Conservation (phyloP, 2,329 filamentous ascomycete species). For the Cercospora sp. region DNA sequence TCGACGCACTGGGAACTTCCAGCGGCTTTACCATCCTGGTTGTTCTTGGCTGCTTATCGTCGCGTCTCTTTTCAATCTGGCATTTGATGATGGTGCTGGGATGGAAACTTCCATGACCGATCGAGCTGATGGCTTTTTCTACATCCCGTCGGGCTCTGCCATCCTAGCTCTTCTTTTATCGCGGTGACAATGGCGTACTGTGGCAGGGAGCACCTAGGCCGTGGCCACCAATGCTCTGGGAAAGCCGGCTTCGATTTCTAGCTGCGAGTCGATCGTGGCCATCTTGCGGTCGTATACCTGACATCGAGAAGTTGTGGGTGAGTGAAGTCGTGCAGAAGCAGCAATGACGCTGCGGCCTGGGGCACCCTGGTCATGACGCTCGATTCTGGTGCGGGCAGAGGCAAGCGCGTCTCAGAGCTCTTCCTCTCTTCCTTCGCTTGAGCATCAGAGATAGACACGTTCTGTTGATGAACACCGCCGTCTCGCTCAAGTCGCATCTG, state of each 20-base stretch:
- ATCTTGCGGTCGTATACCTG: neutral
- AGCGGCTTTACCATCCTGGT: neutral
- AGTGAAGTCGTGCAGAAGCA: neutral
- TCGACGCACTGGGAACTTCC: neutral
- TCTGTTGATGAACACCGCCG: no score
- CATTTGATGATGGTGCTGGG: neutral
- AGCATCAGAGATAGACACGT: no score
- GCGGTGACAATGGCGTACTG: neutral
- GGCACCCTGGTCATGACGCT: neutral
- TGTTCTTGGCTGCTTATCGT: neutral
- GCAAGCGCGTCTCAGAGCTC: neutral
- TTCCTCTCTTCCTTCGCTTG: neutral
- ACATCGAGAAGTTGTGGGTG: neutral
- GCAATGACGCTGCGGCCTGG: neutral
- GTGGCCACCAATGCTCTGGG: neutral
- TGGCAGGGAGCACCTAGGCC: neutral
- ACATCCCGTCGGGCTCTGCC: neutral
- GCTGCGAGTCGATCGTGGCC: neutral
- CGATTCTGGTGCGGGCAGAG: neutral
- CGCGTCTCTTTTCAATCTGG: neutral
- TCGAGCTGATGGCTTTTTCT: neutral
- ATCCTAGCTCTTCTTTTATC: neutral
- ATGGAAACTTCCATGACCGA: neutral
- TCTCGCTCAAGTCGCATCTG: no score
- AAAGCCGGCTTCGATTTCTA: neutral